Base-by-base conservation (phyloP, 176 grass and related monocot genomes). In the Urochloa ruziziensis region DNA sequence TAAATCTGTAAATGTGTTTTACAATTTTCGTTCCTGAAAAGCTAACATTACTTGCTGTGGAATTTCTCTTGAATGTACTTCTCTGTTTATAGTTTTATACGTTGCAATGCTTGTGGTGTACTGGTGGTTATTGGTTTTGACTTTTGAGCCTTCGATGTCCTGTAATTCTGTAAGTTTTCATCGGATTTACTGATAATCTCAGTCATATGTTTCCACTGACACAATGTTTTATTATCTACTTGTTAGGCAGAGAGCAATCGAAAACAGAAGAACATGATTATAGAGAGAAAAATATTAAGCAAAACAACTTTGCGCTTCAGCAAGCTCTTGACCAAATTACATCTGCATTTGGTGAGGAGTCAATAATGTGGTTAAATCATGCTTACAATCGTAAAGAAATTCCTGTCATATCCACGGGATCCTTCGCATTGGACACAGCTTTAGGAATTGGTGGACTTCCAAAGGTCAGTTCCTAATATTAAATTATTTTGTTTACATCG, bases 361-460 rank as follows among this genome's bases (percentile, higher is more conserved):
- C 90, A 62, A 91, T 91, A 39, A 88, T 91, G 86, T 91, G 90
- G 90, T 82, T 91, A 70, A 80, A 65, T 86, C 90, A 39, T 14
- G 85, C 76, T 44, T 47, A 79, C 23, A 4, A 53, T 27, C 57
- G 23, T 71, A 85, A 75, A 78, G 77, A 88, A 65, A 72, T 92
- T 75, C 90, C 90, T 51, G 72, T 88, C 28, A 65, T 92, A 44
- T 92, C 90, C 39, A 92, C 86, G 10, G 90, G 90, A 65, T 92
- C 90, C 44, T 92, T 85, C 29, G 37, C 86, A 32, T 77, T 92
- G 74, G 90, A 92, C 76, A 67, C 79, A n/a, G 90, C 90, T 85
- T 77, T 92, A 70, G 90, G 90, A 75, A 92, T 92, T 61, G 86
- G 86, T 70, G 90, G 90, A 46, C 90, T 92, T 49, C 90, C 86